Evolutionary conservation across 2,329 filamentous ascomycete genomes (phyloP).

Genomic region (Raffaelea arxii): DNA sequence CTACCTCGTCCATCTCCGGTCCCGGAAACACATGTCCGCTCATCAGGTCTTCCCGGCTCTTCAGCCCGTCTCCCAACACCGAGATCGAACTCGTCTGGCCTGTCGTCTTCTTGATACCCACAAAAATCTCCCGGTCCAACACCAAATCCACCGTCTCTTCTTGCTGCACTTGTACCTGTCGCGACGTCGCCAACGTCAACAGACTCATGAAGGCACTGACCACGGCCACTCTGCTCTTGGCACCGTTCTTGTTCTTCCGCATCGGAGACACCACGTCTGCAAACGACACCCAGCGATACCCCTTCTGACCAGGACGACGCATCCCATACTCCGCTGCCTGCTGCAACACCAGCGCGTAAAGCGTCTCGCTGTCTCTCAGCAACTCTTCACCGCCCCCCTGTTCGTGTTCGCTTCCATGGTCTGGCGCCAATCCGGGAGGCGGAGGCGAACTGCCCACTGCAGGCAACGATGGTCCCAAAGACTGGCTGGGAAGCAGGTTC

Average conservation of each 20-base stretch:
- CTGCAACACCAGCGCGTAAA: constrained; percentile 5
- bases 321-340: constrained; percentile 3
- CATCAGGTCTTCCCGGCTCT: constrained; percentile 5
- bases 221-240: too few relatives aligned
- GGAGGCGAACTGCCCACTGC: neutral
- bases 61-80: constrained; percentile 5
- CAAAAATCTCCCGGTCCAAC: constrained; percentile 10
- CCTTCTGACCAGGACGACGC: neutral
- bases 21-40: constrained; percentile 3
- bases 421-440: neutral
- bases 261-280: constrained; percentile 8
- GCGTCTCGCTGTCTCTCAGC: constrained; percentile 2
- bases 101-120: constrained; percentile 7
- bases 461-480: neutral
- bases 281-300: constrained; percentile 11
- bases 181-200: constrained; percentile 9
- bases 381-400: constrained; percentile 5
- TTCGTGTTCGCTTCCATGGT: neutral
- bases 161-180: constrained; percentile 8
- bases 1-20: neutral
- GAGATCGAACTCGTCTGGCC: constrained; percentile 5
- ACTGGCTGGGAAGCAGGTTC: neutral
- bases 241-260: neutral
- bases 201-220: constrained; percentile 14
- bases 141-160: neutral